phyloP scores from a whole-genome alignment of 2,329 filamentous ascomycete species.

The Polychaeton citri region DNA sequence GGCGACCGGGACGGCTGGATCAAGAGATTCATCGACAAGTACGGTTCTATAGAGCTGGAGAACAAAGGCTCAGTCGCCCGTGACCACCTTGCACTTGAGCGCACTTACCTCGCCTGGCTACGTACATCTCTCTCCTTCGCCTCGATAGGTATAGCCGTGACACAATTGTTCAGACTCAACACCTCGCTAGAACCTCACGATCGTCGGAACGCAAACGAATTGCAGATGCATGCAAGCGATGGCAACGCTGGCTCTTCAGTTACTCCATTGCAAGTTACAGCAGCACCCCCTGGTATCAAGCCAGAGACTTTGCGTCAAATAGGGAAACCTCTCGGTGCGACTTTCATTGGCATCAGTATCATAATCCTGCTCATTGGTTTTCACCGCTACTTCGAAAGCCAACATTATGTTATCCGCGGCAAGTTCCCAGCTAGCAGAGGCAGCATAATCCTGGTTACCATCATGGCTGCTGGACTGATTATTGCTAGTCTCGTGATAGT shows the following conservation, averaged over 20 bases:
- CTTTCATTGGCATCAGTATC: conserved; percentile 61
- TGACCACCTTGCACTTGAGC: conserved; percentile 69
- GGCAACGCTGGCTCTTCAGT: neutral
- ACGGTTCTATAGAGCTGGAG: conserved; percentile 60
- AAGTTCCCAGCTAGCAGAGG: conserved; percentile 70
- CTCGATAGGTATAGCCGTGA: conserved; percentile 70
- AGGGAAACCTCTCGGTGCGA: conserved; percentile 61
- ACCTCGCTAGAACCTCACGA: conserved; percentile 36
- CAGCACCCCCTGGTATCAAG: conserved; percentile 7
- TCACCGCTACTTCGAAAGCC: conserved; percentile 62
- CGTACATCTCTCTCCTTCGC: conserved; percentile 71
- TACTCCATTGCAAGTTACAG: neutral
- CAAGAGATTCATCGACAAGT: conserved; percentile 42
- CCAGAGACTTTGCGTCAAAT: conserved; percentile 41
- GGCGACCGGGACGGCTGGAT: conserved; percentile 34
- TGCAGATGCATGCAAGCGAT: neutral
- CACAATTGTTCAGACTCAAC: conserved; percentile 74
- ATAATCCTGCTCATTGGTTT: conserved; percentile 64
- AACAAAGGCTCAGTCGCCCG: conserved; percentile 76
- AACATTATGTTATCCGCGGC: conserved; percentile 66
- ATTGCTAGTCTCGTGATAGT: conserved; percentile 47
- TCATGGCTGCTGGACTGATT: conserved; percentile 48
- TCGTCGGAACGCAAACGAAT: neutral
- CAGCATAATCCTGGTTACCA: conserved; percentile 56
- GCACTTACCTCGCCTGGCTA: conserved; percentile 76